Conservation (phyloP, 306 rosid species). For the Sechiopsis laciniata region DNA sequence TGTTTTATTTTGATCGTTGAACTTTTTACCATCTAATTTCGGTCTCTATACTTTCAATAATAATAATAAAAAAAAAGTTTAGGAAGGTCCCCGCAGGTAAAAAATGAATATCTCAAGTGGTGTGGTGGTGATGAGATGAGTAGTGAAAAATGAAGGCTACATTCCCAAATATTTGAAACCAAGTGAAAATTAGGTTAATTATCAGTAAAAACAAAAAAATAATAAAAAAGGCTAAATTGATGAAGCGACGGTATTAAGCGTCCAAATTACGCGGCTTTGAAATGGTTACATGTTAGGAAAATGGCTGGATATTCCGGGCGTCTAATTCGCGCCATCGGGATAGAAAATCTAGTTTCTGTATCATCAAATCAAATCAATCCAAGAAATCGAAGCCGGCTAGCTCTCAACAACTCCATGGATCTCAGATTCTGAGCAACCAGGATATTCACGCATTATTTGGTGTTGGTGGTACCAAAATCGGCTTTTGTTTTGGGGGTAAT, state of each 20-base stretch:
- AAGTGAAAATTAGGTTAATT: no score
- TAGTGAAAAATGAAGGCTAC: no score
- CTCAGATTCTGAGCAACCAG: neutral
- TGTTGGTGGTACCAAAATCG: neutral
- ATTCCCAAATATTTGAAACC: no score
- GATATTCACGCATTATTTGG: neutral
- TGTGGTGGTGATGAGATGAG: no score
- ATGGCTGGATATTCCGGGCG: neutral
- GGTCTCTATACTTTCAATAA: no score
- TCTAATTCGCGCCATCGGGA: neutral
- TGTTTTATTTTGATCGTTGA: no score
- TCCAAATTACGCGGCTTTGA: neutral
- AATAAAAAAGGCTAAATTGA: no score
- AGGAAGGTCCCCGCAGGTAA: no score
- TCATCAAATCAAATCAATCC: neutral
- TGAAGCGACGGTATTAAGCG: neutral
- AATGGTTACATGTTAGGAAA: neutral
- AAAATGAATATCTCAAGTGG: no score
- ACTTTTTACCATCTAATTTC: no score
- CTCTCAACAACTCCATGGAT: neutral
- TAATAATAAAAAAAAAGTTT: no score
- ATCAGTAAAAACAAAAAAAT: no score
- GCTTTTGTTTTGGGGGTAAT: neutral
- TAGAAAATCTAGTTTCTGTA: neutral
- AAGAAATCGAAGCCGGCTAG: neutral